These are phyloP conservation scores for Penicillium rolfsii DNA, from an alignment of 2,329 filamentous ascomycete genomes.

Conservation along the genomic window DNA sequence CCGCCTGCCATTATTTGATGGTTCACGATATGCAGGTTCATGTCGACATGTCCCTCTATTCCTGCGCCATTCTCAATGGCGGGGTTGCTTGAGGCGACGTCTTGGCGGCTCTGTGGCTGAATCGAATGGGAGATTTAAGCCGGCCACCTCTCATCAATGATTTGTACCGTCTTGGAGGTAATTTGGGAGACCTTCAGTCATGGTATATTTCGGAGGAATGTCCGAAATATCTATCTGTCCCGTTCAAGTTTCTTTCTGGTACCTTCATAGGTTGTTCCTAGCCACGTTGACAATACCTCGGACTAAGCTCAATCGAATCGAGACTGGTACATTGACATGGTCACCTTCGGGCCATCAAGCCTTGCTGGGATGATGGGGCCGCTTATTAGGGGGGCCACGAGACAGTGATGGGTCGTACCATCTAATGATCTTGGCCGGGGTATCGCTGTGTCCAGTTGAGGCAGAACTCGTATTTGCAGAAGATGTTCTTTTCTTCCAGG, in stretches of 20 bases:
- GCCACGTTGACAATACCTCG: constrained; percentile 42
- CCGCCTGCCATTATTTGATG: background rate
- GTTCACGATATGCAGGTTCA: constrained; percentile 29
- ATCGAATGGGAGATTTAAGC: constrained; percentile 42
- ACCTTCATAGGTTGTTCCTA: constrained; percentile 44
- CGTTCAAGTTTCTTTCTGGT: constrained; percentile 48
- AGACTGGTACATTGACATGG: constrained; percentile 47
- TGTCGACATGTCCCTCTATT: constrained; percentile 32
- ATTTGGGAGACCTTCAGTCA: constrained; percentile 34
- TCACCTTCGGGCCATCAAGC: constrained; percentile 15
- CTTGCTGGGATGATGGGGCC: constrained; percentile 30
- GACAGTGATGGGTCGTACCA: constrained; percentile 22
- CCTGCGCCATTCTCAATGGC: constrained; percentile 40
- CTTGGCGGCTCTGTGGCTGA: constrained; percentile 41
- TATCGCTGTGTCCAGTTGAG: constrained; percentile 10
- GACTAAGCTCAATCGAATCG: constrained; percentile 34
- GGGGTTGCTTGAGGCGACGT: constrained; percentile 38
- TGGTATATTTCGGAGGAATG: constrained; percentile 26
- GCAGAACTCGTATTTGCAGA: background rate
- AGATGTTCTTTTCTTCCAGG: background rate
- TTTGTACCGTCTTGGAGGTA: constrained; percentile 37
- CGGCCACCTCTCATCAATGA: constrained; percentile 30
- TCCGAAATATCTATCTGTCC: constrained; percentile 37
- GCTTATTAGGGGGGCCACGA: constrained; percentile 21
- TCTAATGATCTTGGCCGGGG: constrained; percentile 14